Conservation (phyloP, 2,329 filamentous ascomycete species). For the Chalaropsis thielavioides region DNA sequence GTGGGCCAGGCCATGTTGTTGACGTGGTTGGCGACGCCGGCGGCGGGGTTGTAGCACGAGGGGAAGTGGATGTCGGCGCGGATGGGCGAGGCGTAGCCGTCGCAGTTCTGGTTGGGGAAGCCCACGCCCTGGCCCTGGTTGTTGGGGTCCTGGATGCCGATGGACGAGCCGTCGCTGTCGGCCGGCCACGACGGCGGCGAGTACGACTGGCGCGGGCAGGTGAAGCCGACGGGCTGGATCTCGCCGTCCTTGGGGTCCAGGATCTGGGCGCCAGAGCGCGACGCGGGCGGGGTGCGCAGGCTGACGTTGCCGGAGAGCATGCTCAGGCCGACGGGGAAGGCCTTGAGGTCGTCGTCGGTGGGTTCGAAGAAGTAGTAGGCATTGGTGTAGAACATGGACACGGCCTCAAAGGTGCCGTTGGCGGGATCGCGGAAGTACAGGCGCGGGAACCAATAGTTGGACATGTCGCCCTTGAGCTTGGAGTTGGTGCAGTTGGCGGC, state of each 20-base stretch:
- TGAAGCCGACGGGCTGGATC: constrained; percentile 43
- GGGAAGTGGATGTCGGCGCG: constrained; percentile 58
- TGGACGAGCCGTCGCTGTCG: constrained; percentile 38
- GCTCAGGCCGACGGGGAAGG: constrained; percentile 57
- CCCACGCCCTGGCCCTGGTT: constrained; percentile 44
- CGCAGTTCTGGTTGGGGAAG: constrained; percentile 59
- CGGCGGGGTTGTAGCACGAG: constrained; percentile 55
- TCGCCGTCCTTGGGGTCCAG: constrained; percentile 38
- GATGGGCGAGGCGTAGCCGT: constrained; percentile 44
- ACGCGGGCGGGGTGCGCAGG: constrained; percentile 41
- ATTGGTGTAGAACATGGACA: constrained; percentile 57
- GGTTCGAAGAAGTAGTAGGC: constrained; percentile 62
- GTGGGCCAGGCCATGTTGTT: constrained; percentile 54
- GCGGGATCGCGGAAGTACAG: constrained; percentile 53
- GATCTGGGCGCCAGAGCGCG: constrained; percentile 32
- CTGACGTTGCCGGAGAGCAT: constrained; percentile 54
- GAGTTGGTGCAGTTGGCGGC: constrained; percentile 57
- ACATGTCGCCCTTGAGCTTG: constrained; percentile 51
- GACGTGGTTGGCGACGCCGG: constrained; percentile 44
- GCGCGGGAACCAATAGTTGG: constrained; percentile 63
- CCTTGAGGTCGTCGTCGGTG: constrained; percentile 49
- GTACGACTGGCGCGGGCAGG: constrained; percentile 42
- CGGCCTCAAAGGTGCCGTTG: constrained; percentile 48
- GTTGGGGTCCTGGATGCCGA: constrained; percentile 40
- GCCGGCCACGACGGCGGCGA: constrained; percentile 38